Evolutionary conservation across 2,329 filamentous ascomycete genomes (phyloP).

Genomic region (Verticillium zaregamsianum): DNA sequence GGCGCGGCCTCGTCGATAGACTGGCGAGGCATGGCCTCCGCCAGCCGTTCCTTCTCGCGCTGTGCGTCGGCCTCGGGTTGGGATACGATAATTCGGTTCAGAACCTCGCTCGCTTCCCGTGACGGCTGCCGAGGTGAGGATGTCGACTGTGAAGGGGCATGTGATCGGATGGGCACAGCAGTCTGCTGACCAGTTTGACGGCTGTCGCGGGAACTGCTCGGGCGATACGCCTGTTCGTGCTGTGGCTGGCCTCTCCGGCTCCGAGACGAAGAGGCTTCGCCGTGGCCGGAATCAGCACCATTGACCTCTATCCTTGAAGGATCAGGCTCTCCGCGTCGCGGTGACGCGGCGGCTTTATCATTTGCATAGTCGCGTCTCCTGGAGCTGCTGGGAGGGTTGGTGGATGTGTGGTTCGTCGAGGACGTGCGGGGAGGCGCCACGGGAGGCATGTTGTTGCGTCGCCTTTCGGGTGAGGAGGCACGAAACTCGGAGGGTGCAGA

Average conservation of each 20-base stretch:
- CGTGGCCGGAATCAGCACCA: conserved; percentile 22
- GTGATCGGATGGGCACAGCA: conserved; percentile 40
- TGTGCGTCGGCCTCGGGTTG: conserved; percentile 71
- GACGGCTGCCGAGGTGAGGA: conserved; percentile 57
- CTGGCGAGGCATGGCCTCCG: conserved; percentile 49
- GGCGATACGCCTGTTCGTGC: conserved; percentile 34
- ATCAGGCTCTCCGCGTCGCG: conserved; percentile 34
- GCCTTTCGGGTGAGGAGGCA: conserved; percentile 40
- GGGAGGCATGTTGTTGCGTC: conserved; percentile 62
- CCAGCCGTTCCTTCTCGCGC: conserved; percentile 65
- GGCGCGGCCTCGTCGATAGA: conserved; percentile 40
- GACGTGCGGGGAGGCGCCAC: conserved; percentile 79
- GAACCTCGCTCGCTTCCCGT: conserved; percentile 73
- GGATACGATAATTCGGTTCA: conserved; percentile 73
- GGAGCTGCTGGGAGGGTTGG: conserved; percentile 31
- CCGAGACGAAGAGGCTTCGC: conserved; percentile 33
- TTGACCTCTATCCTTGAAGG: conserved; percentile 29
- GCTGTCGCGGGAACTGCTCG: conserved; percentile 34
- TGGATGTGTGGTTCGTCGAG: conserved; percentile 49
- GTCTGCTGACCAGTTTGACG: conserved; percentile 25
- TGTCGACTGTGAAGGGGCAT: conserved; percentile 32
- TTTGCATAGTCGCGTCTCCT: conserved; percentile 40
- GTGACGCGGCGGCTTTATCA: conserved; percentile 39
- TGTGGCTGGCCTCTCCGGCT: conserved; percentile 32
- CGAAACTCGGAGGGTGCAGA: conserved; percentile 25